Conservation (phyloP, 148 eudicot species). For the Camellia sinensis region DNA sequence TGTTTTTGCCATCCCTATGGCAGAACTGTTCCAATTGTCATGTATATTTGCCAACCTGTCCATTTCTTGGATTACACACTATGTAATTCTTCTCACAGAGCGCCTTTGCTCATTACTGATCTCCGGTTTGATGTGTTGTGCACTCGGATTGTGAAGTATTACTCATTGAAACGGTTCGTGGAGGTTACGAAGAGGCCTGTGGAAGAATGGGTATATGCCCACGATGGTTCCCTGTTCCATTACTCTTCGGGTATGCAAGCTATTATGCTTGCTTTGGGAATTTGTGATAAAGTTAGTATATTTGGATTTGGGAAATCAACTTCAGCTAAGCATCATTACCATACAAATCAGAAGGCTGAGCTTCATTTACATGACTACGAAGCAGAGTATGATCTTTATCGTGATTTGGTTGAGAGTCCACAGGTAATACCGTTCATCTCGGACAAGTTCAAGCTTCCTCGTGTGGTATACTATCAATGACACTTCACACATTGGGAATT, state of each 20-base stretch:
- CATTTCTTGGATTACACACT: constrained; percentile 77
- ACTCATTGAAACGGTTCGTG: constrained; percentile 66
- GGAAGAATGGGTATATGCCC: constrained; percentile 59
- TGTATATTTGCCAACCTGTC: constrained; percentile 84
- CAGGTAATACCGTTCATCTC: constrained; percentile 61
- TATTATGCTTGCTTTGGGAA: constrained; percentile 69
- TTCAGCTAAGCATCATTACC: constrained; percentile 77
- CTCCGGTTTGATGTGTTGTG: constrained; percentile 65
- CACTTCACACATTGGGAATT: constrained; percentile 4
- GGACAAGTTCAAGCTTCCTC: constrained; percentile 66
- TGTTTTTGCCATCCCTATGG: constrained; percentile 94
- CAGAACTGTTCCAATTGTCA: constrained; percentile 47
- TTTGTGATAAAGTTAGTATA: constrained; percentile 72
- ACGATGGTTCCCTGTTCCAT: constrained; percentile 75
- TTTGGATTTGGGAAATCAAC: constrained; percentile 81
- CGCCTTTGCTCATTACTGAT: constrained; percentile 69
- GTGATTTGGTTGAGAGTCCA: constrained; percentile 62
- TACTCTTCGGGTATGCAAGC: constrained; percentile 98
- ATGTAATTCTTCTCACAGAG: constrained; percentile 65
- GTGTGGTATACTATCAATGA: constrained; percentile 63
- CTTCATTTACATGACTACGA: constrained; percentile 70
- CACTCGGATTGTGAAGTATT: constrained; percentile 75
- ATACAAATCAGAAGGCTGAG: constrained; percentile 82
- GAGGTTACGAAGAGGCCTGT: constrained; percentile 35
- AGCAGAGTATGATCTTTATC: constrained; percentile 81